Evolutionary conservation across 345 rosid genomes (phyloP), one percentile per base, ranked within the genome.

Genomic region (Arabidopsis thaliana): DNA sequence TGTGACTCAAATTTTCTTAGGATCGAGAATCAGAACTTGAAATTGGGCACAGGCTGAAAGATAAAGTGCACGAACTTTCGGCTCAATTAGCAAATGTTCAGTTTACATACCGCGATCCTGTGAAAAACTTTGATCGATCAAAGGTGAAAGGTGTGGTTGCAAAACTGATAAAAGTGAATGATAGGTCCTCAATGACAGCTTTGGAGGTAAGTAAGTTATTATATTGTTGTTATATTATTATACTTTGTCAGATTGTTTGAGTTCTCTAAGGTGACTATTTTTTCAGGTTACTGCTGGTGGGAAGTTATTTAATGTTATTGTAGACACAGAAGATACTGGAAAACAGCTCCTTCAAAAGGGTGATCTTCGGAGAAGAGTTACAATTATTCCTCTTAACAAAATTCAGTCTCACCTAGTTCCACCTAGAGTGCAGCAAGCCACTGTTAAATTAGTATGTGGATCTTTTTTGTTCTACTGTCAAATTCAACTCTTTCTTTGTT

Each of bases 121-220:
- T 77, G 55, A 92, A 75, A 71, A 85, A 89, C 66, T 95, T 95
- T 80, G 97, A 92, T 49, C 82, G 92, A 80, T 85, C 91, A 46
- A 92, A 86, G 84, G 99, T 95, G 79, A 95, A 95, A 83, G 99
- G 99, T 36, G 97, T 90, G 73, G 93, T 95, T 32, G 96, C 99
- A 79, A 92, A 84, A 74, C 93, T 89, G 65, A 83, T 95, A 74
- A 84, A 85, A 82, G 97, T 95, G 56, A 95, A 87, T 70, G 91
- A 95, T 78, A 78, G 84, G 75, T 76, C 85, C n/a, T 69, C 99
- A 36, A 84, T 90, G 97, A 89, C 87, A 77, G 99, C 99, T 30
- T 85, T 95, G 78, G 99, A 95, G 89, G 99, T 94, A 51, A 60
- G 78, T 3, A 42, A 42, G 7, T 25, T 4, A 9, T n/a, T 52